Evolutionary conservation across 495 filamentous ascomycete species (phyloP).

Genomic region (Sabuloglossum arenarium): DNA sequence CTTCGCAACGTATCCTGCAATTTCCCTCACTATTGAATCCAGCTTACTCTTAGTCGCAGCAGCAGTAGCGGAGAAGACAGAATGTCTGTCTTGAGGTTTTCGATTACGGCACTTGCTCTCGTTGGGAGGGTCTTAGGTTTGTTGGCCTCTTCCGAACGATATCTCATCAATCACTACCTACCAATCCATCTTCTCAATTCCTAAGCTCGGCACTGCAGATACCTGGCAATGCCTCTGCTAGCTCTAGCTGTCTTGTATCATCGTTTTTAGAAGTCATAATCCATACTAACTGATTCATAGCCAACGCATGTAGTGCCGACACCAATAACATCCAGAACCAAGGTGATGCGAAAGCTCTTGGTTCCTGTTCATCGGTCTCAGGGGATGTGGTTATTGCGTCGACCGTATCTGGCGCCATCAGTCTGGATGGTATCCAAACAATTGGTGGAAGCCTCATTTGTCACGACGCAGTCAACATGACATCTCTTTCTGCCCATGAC

Average conservation of each 20-base stretch:
- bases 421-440: constrained; percentile 30
- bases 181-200: background rate
- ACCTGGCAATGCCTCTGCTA: background rate
- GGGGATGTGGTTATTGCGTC: constrained; percentile 49
- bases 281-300: background rate
- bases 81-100: background rate
- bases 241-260: background rate
- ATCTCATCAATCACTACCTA: background rate
- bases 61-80: background rate
- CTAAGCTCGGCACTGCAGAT: background rate
- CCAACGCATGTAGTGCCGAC: constrained; percentile 11
- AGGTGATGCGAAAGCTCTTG: constrained; percentile 48
- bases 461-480: constrained; percentile 35
- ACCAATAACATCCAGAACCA: constrained; percentile 38
- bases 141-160: background rate
- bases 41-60: background rate
- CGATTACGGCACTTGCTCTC: constrained; percentile 1
- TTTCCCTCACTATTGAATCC: background rate
- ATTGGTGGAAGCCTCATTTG: constrained; percentile 50
- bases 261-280: background rate
- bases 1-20: background rate
- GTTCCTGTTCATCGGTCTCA: constrained; percentile 42
- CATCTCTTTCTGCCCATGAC: constrained; percentile 27
- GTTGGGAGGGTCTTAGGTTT: constrained; percentile 1
- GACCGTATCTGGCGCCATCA: constrained; percentile 26